A percentile compares a stretch with the other conserved stretches of the same genome.
Conservation (phyloP, 805 yeast species). For the Monosporozyma solicola region DNA sequence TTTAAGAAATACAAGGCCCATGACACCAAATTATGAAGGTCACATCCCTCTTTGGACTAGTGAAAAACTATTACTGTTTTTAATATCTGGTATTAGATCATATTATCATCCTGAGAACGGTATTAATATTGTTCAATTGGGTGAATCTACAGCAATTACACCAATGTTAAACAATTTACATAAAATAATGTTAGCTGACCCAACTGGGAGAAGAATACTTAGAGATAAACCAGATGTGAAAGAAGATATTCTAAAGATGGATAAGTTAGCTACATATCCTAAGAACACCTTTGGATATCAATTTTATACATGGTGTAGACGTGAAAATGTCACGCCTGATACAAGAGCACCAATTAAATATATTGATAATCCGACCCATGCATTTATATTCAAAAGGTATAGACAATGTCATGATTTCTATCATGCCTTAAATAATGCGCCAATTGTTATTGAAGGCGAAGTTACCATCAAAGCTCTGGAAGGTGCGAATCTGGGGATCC, state of each 20-base stretch:
- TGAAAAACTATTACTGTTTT: conserved; percentile 58
- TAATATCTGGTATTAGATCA: conserved; percentile 72
- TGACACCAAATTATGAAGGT: conserved; percentile 48
- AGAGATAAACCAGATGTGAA: conserved; percentile 79
- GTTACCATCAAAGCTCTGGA: conserved; percentile 88
- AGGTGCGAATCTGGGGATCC: conserved; percentile 83
- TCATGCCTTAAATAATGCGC: conserved; percentile 84
- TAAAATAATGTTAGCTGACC: conserved; percentile 64
- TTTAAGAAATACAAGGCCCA: conserved; percentile 22
- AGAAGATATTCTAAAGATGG: conserved; percentile 56
- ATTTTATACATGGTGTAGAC: conserved; percentile 73
- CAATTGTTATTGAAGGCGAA: conserved; percentile 93
- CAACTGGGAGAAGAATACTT: conserved; percentile 67
- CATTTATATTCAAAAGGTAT: conserved; percentile 87
- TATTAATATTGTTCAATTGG: conserved; percentile 69
- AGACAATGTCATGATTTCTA: conserved; percentile 96
- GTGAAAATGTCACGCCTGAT: conserved; percentile 89
- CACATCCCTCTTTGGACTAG: conserved; percentile 63
- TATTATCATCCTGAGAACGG: conserved; percentile 68
- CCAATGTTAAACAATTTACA: conserved; percentile 54
- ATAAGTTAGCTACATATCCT: conserved; percentile 50
- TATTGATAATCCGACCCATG: conserved; percentile 83
- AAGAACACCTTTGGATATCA: conserved; percentile 65
- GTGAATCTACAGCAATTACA: conserved; percentile 82
- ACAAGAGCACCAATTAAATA: conserved; percentile 82